Percentiles rank a stretch among this genome's conserved stretches.
Conservation (phyloP, 805 yeast genomes). For the Candida caryicola region DNA sequence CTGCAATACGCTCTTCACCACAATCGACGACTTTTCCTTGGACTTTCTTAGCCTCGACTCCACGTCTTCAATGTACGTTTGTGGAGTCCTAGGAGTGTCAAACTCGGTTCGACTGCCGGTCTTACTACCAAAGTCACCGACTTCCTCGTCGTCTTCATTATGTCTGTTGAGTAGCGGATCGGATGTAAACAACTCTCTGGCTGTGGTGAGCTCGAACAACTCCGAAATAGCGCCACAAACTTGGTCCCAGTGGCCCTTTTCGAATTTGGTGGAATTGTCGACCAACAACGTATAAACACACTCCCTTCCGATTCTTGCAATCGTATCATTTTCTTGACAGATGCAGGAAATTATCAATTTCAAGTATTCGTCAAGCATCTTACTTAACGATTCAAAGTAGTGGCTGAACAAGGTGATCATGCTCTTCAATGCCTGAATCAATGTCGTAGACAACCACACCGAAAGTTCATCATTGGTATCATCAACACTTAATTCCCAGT, state of each 20-base stretch:
- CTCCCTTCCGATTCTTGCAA: conserved; percentile 89
- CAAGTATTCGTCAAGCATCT: conserved; percentile 75
- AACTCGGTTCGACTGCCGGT: conserved; percentile 13
- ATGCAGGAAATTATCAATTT: conserved; percentile 80
- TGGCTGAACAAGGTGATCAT: conserved; percentile 80
- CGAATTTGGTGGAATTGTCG: conserved; percentile 69
- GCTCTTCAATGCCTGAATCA: conserved; percentile 90
- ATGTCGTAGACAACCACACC: conserved; percentile 94
- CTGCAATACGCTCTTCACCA: conserved; percentile 89
- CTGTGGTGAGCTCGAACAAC: conserved; percentile 80
- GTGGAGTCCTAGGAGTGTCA: conserved; percentile 8
- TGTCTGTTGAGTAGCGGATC: conserved; percentile 42
- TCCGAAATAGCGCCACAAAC: conserved; percentile 62
- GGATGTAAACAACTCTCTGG: conserved; percentile 71
- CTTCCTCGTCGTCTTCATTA: conserved; percentile 27
- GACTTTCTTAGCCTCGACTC: conserved; percentile 42
- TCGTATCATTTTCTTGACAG: conserved; percentile 95
- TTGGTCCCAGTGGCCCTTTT: conserved; percentile 68
- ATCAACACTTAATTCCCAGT: conserved; percentile 64
- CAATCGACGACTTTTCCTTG: conserved; percentile 68
- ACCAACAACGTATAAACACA: conserved; percentile 77
- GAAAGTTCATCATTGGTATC: conserved; percentile 80
- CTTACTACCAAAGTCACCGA: conserved; percentile 22
- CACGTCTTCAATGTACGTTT: conserved; percentile 21
- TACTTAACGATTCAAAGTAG: conserved; percentile 73